Conservation (phyloP, 768 basidiomycete species). For the Suillus brevipes region DNA sequence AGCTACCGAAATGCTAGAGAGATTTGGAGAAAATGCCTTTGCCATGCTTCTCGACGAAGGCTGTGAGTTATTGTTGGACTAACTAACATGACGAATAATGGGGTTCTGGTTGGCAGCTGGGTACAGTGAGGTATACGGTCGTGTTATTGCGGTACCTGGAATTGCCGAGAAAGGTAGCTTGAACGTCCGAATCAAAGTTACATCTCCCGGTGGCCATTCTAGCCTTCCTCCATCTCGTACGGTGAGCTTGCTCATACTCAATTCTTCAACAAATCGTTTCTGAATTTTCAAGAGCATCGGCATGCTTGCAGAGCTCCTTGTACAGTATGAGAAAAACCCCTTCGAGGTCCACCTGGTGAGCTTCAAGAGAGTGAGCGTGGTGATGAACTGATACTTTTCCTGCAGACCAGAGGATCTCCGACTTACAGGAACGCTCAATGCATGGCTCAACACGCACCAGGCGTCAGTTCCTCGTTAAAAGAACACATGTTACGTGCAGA, state of each 20-base stretch:
- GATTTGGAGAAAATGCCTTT: constrained; percentile 70
- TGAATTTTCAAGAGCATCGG: constrained; percentile 62
- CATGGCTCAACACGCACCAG: constrained; percentile 58
- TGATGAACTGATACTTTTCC: background rate
- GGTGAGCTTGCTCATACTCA: constrained; percentile 33
- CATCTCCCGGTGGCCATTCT: constrained; percentile 75
- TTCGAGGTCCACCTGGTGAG: constrained; percentile 50
- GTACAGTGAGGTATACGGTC: constrained; percentile 2
- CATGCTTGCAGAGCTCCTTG: constrained; percentile 70
- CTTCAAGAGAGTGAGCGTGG: constrained; percentile 18
- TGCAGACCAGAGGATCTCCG: constrained; percentile 56
- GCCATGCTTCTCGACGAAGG: constrained; percentile 87
- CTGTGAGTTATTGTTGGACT: constrained; percentile 38
- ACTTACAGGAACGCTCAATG: constrained; percentile 66
- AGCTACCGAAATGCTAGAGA: constrained; percentile 44
- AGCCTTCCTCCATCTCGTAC: constrained; percentile 79
- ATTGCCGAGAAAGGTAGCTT: constrained; percentile 74
- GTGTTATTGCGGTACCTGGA: constrained; percentile 52
- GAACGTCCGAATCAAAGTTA: constrained; percentile 60
- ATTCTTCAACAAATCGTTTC: constrained; percentile 4
- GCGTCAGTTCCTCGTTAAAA: constrained; percentile 49
- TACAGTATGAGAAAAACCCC: constrained; percentile 68
- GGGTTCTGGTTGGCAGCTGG: background rate
- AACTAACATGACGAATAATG: background rate
- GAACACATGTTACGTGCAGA: constrained; percentile 41